Percentiles rank a stretch among this genome's conserved stretches.
Conservation (phyloP, 306 rosid genomes). For the Lathyrus sativus region DNA sequence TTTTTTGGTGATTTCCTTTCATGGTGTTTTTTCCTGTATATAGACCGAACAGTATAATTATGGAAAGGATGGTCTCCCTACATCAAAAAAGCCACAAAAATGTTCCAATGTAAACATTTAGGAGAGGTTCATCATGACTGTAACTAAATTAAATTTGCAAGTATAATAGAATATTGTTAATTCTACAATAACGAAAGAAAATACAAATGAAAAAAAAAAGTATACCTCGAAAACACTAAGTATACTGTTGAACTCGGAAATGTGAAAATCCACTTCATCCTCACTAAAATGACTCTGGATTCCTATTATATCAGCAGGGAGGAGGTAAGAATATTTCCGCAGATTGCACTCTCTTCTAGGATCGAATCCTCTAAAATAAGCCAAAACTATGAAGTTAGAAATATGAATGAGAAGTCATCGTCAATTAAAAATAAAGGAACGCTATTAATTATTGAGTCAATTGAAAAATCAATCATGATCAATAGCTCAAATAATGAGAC, state of each 20-base stretch:
- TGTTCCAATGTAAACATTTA: slow-evolving; percentile 11
- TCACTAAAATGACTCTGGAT: slow-evolving; percentile 57
- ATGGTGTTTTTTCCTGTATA: slow-evolving; percentile 59
- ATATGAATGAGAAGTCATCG: neutral
- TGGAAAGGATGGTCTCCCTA: slow-evolving; percentile 96
- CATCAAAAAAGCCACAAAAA: slow-evolving; percentile 21
- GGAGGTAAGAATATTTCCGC: slow-evolving; percentile 85
- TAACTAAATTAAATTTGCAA: slow-evolving; percentile 4
- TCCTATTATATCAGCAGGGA: slow-evolving; percentile 86
- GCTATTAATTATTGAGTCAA: neutral
- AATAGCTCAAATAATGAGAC: neutral
- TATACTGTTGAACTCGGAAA: slow-evolving; percentile 75
- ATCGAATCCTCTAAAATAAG: slow-evolving; percentile 76
- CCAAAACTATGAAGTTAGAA: slow-evolving; percentile 25
- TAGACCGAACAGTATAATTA: slow-evolving; percentile 82
- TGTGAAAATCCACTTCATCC: slow-evolving; percentile 65
- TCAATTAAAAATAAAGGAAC: neutral
- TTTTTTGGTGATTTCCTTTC: slow-evolving; percentile 44
- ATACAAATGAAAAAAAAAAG: slow-evolving; percentile 19
- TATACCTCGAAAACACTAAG: slow-evolving; percentile 70
- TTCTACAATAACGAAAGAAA: slow-evolving; percentile 2
- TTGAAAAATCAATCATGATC: slow-evolving; percentile 8
- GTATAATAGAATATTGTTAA: slow-evolving; percentile 6
- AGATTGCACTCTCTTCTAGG: slow-evolving; percentile 86
- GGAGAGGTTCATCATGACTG: neutral